These are phyloP conservation scores for Rickenella mellea DNA, from an alignment of 768 basidiomycete genomes.

Conservation along the genomic window DNA sequence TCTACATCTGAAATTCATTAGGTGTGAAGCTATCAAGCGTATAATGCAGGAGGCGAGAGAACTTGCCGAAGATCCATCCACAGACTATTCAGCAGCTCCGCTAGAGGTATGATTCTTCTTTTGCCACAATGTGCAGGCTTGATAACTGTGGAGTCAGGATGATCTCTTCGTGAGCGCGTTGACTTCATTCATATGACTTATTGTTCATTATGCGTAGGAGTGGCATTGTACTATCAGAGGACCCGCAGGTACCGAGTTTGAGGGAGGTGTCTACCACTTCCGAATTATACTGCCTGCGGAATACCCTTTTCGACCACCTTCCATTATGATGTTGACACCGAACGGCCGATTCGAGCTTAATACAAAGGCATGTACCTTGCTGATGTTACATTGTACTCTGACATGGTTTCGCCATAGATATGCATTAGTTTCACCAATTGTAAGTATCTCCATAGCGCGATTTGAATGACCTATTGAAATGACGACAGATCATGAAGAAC, in stretches of 20 bases:
- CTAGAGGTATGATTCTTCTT: constrained; percentile 47
- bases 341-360: constrained; percentile 96
- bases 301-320: constrained; percentile 95
- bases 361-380: constrained; percentile 60
- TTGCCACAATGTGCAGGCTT: not conserved
- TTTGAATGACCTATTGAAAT: too few relatives aligned
- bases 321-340: constrained; percentile 92
- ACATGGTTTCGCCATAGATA: constrained; percentile 39
- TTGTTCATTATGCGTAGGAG: constrained; percentile 35
- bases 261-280: constrained; percentile 94
- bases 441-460: constrained; percentile 30
- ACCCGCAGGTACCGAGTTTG: constrained; percentile 79
- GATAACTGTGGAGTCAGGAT: constrained; percentile 35
- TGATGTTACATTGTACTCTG: constrained; percentile 2
- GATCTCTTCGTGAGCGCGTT: constrained; percentile 71
- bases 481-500: constrained; percentile 82
- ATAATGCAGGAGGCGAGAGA: constrained; percentile 96
- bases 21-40: constrained; percentile 71
- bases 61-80: constrained; percentile 72
- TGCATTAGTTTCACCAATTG: constrained; percentile 91
- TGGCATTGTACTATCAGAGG: constrained; percentile 99
- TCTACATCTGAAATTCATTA: not conserved
- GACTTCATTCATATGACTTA: constrained; percentile 1
- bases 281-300: constrained; percentile 84
- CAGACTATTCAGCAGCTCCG: constrained; percentile 77